These are phyloP conservation scores for Naganishia antarctica DNA, from an alignment of 768 basidiomycete genomes.

Conservation along the genomic window DNA sequence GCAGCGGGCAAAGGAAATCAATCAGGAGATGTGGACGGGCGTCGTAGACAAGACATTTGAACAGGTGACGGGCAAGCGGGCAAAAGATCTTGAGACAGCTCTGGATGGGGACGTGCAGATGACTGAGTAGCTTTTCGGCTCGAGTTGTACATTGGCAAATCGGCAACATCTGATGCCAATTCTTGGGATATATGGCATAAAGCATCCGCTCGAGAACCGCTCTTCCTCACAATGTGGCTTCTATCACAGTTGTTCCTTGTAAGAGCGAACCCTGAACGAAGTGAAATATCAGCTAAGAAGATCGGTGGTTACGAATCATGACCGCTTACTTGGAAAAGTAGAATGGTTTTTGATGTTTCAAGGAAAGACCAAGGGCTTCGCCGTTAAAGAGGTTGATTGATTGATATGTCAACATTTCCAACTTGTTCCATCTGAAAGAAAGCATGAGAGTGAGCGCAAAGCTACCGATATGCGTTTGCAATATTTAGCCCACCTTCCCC, in stretches of 20 bases:
- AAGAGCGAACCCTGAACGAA: constrained; percentile 9
- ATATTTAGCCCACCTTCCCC: too few relatives aligned
- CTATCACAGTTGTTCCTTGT: not conserved
- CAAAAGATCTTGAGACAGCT: not conserved
- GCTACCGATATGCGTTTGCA: too few relatives aligned
- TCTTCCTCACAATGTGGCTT: not conserved
- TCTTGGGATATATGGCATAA: not conserved
- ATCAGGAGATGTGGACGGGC: constrained; percentile 88
- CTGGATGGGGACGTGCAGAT: constrained; percentile 12
- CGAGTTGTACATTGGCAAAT: too few relatives aligned
- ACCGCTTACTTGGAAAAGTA: constrained; percentile 78
- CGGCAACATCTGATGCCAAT: too few relatives aligned
- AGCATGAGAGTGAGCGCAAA: constrained; percentile 39
- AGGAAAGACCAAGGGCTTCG: constrained; percentile 62
- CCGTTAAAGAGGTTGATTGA: constrained; percentile 72
- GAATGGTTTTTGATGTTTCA: constrained; percentile 83
- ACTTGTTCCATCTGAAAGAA: constrained; percentile 52
- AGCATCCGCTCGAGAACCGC: too few relatives aligned
- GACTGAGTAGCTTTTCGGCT: not conserved
- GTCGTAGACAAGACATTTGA: constrained; percentile 57
- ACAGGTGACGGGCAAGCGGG: constrained; percentile 2
- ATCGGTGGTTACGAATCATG: not conserved
- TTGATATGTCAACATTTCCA: constrained; percentile 68
- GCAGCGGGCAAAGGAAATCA: constrained; percentile 79
- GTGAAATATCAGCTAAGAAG: not conserved